Percentiles rank a stretch among this genome's conserved stretches.
phyloP scores from a whole-genome alignment of 75 land plant genomes.

The Ceratopteris richardii region DNA sequence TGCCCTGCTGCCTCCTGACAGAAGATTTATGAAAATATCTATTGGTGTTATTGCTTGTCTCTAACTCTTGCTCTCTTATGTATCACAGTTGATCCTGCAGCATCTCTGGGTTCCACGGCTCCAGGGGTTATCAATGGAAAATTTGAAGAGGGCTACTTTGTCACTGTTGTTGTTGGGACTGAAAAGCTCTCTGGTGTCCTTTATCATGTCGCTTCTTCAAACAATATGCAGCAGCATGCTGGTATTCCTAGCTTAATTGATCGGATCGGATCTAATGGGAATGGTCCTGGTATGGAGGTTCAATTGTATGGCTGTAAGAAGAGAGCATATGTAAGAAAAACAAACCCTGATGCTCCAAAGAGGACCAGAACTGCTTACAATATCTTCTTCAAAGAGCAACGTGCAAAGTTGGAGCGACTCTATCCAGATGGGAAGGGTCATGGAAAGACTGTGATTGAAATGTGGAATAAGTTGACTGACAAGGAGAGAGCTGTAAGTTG shows the following conservation, averaged over 20 bases:
- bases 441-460: conserved; percentile 9
- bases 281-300: conserved; percentile 11
- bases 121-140: conserved; percentile 32
- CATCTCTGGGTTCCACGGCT: conserved; percentile 16
- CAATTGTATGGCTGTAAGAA: conserved; percentile 12
- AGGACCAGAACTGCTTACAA: conserved; percentile 13
- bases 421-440: conserved; percentile 10
- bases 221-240: conserved; percentile 19
- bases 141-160: conserved; percentile 31
- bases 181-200: conserved; percentile 30
- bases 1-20: too few species aligned
- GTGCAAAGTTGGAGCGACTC: conserved; percentile 4
- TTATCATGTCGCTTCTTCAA: conserved; percentile 20
- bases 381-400: conserved; percentile 16
- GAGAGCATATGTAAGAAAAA: too few species aligned
- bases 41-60: not conserved
- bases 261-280: conserved; percentile 12
- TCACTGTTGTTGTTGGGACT: conserved; percentile 29
- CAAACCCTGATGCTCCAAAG: conserved; percentile 11
- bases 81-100: conserved; percentile 33
- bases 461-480: conserved; percentile 17
- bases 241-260: conserved; percentile 14
- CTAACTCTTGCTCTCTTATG: not conserved
- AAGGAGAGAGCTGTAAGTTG: conserved; percentile 16
- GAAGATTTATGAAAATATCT: too few species aligned